Evolutionary conservation across 1,284 basidiomycete genomes (phyloP), one percentile per base, ranked within the genome.

Genomic region (Fomitopsis palustris): DNA sequence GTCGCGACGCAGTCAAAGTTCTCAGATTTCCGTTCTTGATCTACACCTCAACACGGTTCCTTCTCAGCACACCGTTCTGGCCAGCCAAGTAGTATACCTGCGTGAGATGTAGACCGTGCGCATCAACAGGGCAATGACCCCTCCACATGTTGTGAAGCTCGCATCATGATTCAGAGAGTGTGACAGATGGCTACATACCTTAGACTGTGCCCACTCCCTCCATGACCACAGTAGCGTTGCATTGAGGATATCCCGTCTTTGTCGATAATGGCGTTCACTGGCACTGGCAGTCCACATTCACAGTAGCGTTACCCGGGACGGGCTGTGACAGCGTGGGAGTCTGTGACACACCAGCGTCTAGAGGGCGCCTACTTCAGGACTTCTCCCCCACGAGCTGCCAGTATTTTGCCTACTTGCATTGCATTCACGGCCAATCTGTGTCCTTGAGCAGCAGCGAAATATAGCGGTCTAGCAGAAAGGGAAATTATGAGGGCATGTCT

Each of bases 1-100:
- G 17, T 6, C n/a, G 35, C 31, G 21, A 29, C n/a, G 19, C 27
- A 56, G n/a, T n/a, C 4, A 52, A n/a, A 17, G 8, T 23, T 4
- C 17, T 77, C 75, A 77, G 76, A 74, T 78, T 77, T 77, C 75
- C 77, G 75, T 77, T 77, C 75, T 78, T 60, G 74, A 71, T 65
- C 72, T 61, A 66, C 57, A 63, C 57, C 64, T 45, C 42, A 58
- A 61, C 60, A 64, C 69, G 70, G 75, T 76, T 77, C 69, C 76
- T 76, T 21, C 56, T 19, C 25, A 23, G 17, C 31, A 8, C 6
- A 17, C 31, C 31, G 6, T 33, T 33, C 9, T 14, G 19, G 31
- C 25, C 2, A 10, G 21, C 49, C 37, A 51, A 33, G 49, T 62
- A 65, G 62, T 61, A 61, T 58, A 65, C 64, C 65, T 53, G 62